These are phyloP conservation scores for Xylariales sp. DNA, from an alignment of 2,329 filamentous ascomycete species.

Conservation along the genomic window DNA sequence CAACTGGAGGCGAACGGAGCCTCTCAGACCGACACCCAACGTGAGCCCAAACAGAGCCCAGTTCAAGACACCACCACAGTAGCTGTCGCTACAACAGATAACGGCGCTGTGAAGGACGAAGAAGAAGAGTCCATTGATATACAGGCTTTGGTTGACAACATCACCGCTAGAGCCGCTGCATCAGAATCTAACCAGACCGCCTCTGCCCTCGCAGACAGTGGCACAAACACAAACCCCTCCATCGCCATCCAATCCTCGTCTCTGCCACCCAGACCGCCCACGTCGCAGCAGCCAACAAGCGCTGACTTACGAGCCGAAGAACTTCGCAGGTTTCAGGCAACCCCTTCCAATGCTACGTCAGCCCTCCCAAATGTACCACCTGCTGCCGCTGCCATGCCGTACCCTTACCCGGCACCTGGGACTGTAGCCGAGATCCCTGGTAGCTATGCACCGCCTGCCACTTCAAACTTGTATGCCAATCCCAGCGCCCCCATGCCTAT, in stretches of 20 bases:
- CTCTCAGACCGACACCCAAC: too few relatives aligned
- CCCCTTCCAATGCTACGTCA: conserved; percentile 10
- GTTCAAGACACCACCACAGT: conserved; percentile 19
- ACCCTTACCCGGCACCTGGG: conserved; percentile 30
- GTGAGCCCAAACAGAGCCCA: not conserved
- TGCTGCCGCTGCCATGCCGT: conserved; percentile 26
- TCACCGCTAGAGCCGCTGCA: conserved; percentile 21
- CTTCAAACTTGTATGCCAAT: conserved; percentile 23
- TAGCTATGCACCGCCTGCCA: conserved; percentile 26
- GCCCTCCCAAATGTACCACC: conserved; percentile 28
- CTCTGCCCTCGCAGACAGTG: conserved; percentile 19
- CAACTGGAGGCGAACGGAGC: too few relatives aligned
- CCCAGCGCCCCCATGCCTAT: conserved; percentile 16
- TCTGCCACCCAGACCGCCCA: conserved; percentile 43
- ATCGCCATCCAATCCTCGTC: too few relatives aligned
- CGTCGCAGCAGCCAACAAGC: conserved; percentile 32
- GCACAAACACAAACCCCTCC: conserved; percentile 19
- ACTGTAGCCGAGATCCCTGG: conserved; percentile 27
- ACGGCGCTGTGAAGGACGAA: not conserved
- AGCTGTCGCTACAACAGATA: conserved; percentile 27
- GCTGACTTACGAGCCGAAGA: conserved; percentile 26
- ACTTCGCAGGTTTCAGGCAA: conserved; percentile 25
- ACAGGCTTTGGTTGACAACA: conserved; percentile 23
- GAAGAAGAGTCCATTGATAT: conserved; percentile 19
- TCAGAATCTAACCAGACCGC: conserved; percentile 24